A percentile compares a stretch with the other conserved stretches of the same genome.
Evolutionary conservation across 495 filamentous ascomycete species (phyloP).

Genomic region (Letharia columbiana): DNA sequence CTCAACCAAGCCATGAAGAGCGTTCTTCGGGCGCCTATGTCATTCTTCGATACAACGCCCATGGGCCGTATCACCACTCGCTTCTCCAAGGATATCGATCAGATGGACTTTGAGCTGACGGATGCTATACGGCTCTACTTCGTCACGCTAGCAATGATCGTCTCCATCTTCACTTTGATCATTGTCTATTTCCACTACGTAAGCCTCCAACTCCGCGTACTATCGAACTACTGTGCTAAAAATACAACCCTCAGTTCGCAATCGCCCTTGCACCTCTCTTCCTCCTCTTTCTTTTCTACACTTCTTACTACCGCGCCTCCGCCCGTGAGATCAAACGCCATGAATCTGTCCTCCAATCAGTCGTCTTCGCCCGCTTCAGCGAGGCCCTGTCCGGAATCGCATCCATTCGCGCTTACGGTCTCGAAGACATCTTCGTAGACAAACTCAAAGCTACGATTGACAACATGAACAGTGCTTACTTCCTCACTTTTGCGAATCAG

Average conservation of each 20-base stretch:
- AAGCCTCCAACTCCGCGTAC: not conserved
- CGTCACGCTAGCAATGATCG: constrained; percentile 22
- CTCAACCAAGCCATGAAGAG: constrained; percentile 38
- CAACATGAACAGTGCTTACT: constrained; percentile 47
- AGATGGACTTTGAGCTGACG: constrained; percentile 35
- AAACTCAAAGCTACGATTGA: constrained; percentile 62
- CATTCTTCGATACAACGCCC: constrained; percentile 43
- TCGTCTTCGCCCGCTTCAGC: constrained; percentile 70
- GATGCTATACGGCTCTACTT: constrained; percentile 35
- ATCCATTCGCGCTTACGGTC: constrained; percentile 69
- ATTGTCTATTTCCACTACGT: constrained; percentile 28
- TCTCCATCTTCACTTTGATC: constrained; percentile 32
- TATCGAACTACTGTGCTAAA: not conserved
- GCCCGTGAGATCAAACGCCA: constrained; percentile 70
- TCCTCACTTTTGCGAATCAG: constrained; percentile 66
- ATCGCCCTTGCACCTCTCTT: constrained; percentile 27
- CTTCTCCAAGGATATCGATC: constrained; percentile 40
- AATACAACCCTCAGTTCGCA: constrained; percentile 12
- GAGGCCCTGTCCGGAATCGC: constrained; percentile 60
- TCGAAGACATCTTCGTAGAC: constrained; percentile 52
- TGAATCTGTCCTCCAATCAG: constrained; percentile 63
- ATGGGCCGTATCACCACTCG: constrained; percentile 45
- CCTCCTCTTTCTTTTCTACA: constrained; percentile 41
- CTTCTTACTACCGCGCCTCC: constrained; percentile 53
- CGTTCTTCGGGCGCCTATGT: constrained; percentile 41